Conservation (phyloP, 164 flowering plant species). For the Euptelea pleiosperma region DNA sequence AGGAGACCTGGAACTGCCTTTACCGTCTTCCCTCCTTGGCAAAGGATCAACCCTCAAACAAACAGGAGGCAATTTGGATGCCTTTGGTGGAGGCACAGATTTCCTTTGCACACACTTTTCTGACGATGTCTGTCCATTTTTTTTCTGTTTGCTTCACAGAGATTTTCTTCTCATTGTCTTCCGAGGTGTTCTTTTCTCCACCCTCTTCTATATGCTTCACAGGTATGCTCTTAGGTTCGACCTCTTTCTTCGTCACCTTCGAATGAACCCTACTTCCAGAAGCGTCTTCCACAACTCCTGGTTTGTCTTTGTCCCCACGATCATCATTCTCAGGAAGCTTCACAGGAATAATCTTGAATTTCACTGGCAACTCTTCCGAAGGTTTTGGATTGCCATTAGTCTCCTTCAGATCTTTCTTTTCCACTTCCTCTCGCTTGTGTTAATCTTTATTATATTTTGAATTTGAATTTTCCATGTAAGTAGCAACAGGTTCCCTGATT, state of each 20-base stretch:
- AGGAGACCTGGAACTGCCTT: constrained; percentile 48
- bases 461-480: no score
- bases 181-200: constrained; percentile 9
- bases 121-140: constrained; percentile 10
- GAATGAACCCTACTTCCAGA: background rate
- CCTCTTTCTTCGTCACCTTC: constrained; percentile 2
- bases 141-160: constrained; percentile 13
- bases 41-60: constrained; percentile 76
- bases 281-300: constrained; percentile 3
- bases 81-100: constrained; percentile 38
- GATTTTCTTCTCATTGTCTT: background rate
- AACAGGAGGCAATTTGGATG: constrained; percentile 63
- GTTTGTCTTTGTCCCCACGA: background rate
- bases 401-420: constrained; percentile 12
- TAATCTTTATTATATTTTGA: no score
- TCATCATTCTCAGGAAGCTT: constrained; percentile 8
- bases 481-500: no score
- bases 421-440: constrained; percentile 19
- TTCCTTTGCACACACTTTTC: constrained; percentile 11
- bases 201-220: constrained; percentile 25
- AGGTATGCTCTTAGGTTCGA: constrained; percentile 19
- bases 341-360: constrained; percentile 25
- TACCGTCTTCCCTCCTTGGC: constrained; percentile 45
- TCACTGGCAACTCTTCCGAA: constrained; percentile 8
- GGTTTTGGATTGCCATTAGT: constrained; percentile 2